Evolutionary conservation across 257 asterid species (phyloP).

Genomic region (Leonotis leonurus): DNA sequence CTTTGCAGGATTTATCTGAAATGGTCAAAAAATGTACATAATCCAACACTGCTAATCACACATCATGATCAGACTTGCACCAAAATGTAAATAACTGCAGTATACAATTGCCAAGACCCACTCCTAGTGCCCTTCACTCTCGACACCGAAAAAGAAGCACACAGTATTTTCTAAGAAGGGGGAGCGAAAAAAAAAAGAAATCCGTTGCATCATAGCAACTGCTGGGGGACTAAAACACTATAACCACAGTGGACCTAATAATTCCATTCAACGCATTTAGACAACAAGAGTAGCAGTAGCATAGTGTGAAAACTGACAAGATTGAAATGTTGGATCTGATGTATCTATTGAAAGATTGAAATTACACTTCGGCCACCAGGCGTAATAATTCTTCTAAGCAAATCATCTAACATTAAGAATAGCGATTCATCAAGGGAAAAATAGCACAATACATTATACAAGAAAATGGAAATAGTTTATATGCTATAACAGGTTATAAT

Average conservation of each 20-base stretch:
- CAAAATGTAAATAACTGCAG: neutral
- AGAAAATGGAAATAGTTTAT: neutral
- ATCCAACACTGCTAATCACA: neutral
- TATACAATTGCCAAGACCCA: neutral
- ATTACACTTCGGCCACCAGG: neutral
- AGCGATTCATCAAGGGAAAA: neutral
- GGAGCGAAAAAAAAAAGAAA: neutral
- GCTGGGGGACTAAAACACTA: neutral
- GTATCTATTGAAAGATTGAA: too few relatives aligned
- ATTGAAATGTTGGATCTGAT: neutral
- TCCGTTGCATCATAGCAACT: neutral
- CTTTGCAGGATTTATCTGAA: slow-evolving; percentile 41
- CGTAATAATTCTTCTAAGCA: neutral
- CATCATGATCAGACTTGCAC: neutral
- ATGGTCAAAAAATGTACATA: neutral
- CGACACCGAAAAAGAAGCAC: neutral
- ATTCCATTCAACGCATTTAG: neutral
- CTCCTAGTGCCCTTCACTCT: neutral
- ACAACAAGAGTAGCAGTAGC: neutral
- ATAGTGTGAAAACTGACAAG: neutral
- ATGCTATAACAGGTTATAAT: neutral
- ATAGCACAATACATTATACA: too few relatives aligned
- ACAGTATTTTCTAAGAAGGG: too few relatives aligned
- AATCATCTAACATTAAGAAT: neutral
- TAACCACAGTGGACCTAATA: neutral